Conservation (phyloP, 306 rosid species). For the Lagenaria siceraria region DNA sequence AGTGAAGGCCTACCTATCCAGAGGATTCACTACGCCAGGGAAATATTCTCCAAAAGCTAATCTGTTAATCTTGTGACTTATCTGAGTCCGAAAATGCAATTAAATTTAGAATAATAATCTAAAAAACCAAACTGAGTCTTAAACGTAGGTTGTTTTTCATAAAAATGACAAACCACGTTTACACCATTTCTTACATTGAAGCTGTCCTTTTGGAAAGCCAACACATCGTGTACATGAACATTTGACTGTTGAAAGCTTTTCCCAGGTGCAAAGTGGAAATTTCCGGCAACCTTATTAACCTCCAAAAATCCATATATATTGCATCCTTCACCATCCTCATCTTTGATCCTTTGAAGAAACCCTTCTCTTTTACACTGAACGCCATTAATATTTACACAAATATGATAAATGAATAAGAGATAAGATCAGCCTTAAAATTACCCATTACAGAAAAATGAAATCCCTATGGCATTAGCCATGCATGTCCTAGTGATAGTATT, state of each 20-base stretch:
- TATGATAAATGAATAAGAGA: background rate
- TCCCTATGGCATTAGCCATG: background rate
- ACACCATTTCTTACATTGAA: slow-evolving; percentile 62
- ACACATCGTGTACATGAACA: slow-evolving; percentile 76
- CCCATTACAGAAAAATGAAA: background rate
- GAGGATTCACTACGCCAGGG: slow-evolving; percentile 93
- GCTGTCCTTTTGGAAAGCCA: slow-evolving; percentile 91
- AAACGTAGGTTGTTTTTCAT: background rate
- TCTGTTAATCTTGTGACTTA: slow-evolving; percentile 82
- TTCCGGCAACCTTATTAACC: slow-evolving; percentile 96
- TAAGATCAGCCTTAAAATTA: background rate
- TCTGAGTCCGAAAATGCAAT: slow-evolving; percentile 26
- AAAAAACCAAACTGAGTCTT: background rate
- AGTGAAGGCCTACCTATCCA: slow-evolving; percentile 50
- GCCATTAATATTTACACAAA: slow-evolving; percentile 4
- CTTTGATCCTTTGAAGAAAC: slow-evolving; percentile 84
- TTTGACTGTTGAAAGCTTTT: slow-evolving; percentile 97
- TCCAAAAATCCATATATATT: slow-evolving; percentile 89
- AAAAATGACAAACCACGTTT: background rate
- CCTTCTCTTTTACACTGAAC: slow-evolving; percentile 97
- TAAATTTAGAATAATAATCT: slow-evolving; percentile 11
- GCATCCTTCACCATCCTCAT: slow-evolving; percentile 97
- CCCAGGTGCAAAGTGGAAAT: slow-evolving; percentile 97
- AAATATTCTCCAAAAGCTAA: slow-evolving; percentile 76
- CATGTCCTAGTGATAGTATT: background rate